Evolutionary conservation across 2,329 filamentous ascomycete species (phyloP).

Genomic region (Aspergillus sergii): DNA sequence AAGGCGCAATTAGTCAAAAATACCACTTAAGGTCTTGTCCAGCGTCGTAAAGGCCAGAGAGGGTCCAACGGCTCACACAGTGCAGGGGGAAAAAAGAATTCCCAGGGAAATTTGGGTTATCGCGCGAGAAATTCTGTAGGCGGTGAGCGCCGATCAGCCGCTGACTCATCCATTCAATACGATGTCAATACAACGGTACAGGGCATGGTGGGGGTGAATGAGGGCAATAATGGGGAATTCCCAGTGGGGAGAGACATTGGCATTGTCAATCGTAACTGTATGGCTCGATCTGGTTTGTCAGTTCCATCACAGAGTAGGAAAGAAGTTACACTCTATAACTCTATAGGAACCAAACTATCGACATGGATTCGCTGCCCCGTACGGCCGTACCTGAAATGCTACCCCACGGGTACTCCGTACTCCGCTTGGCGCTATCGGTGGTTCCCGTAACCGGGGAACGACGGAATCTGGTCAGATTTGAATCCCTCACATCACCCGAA

Average conservation of each 20-base stretch:
- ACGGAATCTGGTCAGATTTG: not conserved
- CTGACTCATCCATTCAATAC: not conserved
- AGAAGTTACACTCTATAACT: not conserved
- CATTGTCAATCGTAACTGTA: not conserved
- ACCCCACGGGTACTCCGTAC: slow-evolving; percentile 1
- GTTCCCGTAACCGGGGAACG: not conserved
- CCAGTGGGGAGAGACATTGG: not conserved
- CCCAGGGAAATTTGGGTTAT: not conserved
- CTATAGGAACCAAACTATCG: not conserved
- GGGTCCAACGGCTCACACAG: not conserved
- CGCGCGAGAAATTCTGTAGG: not conserved
- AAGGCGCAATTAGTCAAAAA: not conserved
- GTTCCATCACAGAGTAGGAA: not conserved
- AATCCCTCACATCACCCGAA: not conserved
- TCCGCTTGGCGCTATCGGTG: not conserved
- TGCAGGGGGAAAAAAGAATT: not conserved
- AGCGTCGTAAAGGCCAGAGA: not conserved
- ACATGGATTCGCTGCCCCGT: not conserved
- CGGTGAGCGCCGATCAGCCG: not conserved
- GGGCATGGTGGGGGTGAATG: not conserved
- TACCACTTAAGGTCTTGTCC: not conserved
- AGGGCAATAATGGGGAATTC: not conserved
- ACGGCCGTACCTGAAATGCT: not conserved
- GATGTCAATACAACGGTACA: not conserved
- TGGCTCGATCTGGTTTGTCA: not conserved